Evolutionary conservation across 2,329 filamentous ascomycete species (phyloP).

Genomic region (Plectosphaerella plurivora): DNA sequence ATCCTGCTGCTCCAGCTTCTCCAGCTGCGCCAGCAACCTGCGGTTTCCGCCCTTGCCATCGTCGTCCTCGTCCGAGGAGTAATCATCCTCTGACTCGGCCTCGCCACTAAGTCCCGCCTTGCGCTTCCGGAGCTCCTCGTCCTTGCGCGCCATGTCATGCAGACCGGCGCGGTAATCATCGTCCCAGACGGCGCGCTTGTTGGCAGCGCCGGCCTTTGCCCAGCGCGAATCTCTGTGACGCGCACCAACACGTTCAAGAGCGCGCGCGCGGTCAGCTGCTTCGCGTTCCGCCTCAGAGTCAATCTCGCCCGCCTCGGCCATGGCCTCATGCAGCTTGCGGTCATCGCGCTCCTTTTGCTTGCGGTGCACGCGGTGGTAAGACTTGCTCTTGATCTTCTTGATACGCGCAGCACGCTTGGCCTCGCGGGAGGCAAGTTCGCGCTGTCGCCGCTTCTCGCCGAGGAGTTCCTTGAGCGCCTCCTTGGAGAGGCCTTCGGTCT

Average conservation of each 20-base stretch:
- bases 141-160: conserved; percentile 74
- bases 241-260: conserved; percentile 79
- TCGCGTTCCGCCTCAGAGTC: conserved; percentile 64
- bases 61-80: conserved; percentile 51
- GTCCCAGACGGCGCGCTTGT: conserved; percentile 80
- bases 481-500: conserved; percentile 64
- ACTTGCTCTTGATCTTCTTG: conserved; percentile 98
- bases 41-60: conserved; percentile 41
- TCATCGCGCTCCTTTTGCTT: conserved; percentile 60
- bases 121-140: conserved; percentile 75
- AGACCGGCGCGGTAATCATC: conserved; percentile 76
- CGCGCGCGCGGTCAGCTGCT: conserved; percentile 66
- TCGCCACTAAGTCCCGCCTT: conserved; percentile 66
- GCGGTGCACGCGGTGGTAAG: conserved; percentile 86
- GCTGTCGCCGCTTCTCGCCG: conserved; percentile 70
- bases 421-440: conserved; percentile 85
- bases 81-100: conserved; percentile 46
- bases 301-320: conserved; percentile 53
- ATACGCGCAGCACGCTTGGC: conserved; percentile 85
- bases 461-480: conserved; percentile 69
- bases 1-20: conserved; percentile 37
- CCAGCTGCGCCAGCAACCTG: conserved; percentile 41
- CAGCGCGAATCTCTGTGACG: conserved; percentile 87
- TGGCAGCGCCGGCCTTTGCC: conserved; percentile 79
- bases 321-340: conserved; percentile 45